Evolutionary conservation across 202 grass and related monocot species (phyloP), one percentile per base, ranked within the genome.

Genomic region (Alloteropsis angusta): DNA sequence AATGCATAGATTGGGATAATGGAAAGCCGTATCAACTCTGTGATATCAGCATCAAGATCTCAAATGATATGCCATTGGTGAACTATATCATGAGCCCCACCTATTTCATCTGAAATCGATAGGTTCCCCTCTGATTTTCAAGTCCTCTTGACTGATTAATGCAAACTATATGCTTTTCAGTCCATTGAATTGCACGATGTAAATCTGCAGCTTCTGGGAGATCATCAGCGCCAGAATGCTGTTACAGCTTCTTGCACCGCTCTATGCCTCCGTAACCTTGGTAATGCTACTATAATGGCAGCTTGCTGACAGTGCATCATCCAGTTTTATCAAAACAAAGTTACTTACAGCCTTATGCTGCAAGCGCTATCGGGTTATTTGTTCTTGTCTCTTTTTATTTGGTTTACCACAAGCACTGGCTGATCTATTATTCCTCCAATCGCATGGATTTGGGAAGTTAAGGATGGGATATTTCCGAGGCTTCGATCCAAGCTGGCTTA

Each of bases 151-250:
- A 71, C 7, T 61, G 50, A 63, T 28, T 22, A 49, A 22, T 3
- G 32, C 6, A 57, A 74, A 56, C 26, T 62, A 21, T 62, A 21
- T 73, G 22, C 66, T 39, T 63, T 85, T 78, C 91, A 97, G 91
- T 83, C 48, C 53, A 71, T 87, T 18, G 76, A 88, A 59, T 71
- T 94, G 62, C 36, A 48, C 46, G 85, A 87, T 52, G 37, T 97
- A 64, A 90, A 92, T 72, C 87, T 97, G 47, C 87, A 88, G 46
- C 80, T 97, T 37, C 87, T 97, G 60, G 91, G 94, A 72, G 47
- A 54, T 37, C 85, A 92, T 80, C 95, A 97, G 42, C 85, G 87
- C 80, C 85, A 86, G 25, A 97, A 97, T 85, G 94, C 85, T 67
- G 80, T 92, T 60, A 92, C 84, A 5, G 86, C 94, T 65, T 77